phyloP scores from a whole-genome alignment of 768 basidiomycete species.

The Leccinum subgranulosum region DNA sequence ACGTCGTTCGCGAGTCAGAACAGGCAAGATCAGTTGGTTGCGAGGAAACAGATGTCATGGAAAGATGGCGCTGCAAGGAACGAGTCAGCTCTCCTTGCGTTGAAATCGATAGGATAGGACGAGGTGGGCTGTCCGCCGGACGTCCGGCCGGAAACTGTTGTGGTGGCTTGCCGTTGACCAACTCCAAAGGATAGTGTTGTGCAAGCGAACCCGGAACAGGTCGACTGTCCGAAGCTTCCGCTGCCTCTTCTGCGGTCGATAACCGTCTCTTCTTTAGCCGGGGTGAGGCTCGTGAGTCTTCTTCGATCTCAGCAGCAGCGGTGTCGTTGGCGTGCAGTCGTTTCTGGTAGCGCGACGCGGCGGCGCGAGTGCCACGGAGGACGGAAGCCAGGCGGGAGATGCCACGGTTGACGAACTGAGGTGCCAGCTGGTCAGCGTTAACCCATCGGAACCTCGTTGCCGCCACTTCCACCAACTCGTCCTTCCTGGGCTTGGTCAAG shows the following conservation, averaged over 20 bases:
- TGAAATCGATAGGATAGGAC: background rate
- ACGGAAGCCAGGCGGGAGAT: slow-evolving; percentile 16
- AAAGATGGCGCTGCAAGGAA: slow-evolving; percentile 26
- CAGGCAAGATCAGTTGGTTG: slow-evolving; percentile 4
- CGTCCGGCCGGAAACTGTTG: slow-evolving; percentile 30
- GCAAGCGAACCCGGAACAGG: slow-evolving; percentile 1
- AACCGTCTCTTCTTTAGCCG: slow-evolving; percentile 27
- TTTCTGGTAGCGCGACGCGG: slow-evolving; percentile 19
- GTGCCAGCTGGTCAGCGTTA: slow-evolving; percentile 29
- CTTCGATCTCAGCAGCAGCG: slow-evolving; percentile 7
- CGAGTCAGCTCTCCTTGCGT: slow-evolving; percentile 15
- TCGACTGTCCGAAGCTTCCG: slow-evolving; percentile 1
- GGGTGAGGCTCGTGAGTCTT: slow-evolving; percentile 14
- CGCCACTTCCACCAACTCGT: slow-evolving; percentile 25
- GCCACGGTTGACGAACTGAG: slow-evolving; percentile 23
- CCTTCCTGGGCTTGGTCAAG: slow-evolving; percentile 24
- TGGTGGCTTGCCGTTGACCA: slow-evolving; percentile 31
- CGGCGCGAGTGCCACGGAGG: slow-evolving; percentile 8
- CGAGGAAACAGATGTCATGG: slow-evolving; percentile 21
- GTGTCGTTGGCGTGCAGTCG: slow-evolving; percentile 14
- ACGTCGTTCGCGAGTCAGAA: slow-evolving; percentile 24
- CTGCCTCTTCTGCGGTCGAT: slow-evolving; percentile 1
- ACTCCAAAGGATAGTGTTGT: slow-evolving; percentile 12
- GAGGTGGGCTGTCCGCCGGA: slow-evolving; percentile 5
- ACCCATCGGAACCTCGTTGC: slow-evolving; percentile 29